Percentiles rank a stretch among this genome's conserved stretches.
These are phyloP conservation scores for Dactylis glomerata DNA, from an alignment of 176 grass and related monocot species.

Conservation along the genomic window DNA sequence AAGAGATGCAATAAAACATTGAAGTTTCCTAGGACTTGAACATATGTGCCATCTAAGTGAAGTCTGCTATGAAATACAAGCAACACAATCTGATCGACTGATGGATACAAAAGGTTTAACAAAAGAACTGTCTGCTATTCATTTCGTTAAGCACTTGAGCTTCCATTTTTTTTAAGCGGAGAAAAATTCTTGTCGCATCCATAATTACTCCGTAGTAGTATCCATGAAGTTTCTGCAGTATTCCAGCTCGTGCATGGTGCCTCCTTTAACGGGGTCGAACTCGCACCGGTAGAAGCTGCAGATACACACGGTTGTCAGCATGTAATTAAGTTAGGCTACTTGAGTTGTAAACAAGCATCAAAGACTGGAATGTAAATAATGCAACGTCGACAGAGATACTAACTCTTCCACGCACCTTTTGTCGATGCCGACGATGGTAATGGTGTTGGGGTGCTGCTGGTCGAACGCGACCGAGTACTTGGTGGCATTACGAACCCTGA, in stretches of 20 bases:
- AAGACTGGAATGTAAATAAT: neutral
- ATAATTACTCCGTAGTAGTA: neutral
- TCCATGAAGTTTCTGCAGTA: constrained; percentile 57
- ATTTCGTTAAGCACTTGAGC: too few relatives aligned
- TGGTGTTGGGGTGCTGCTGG: constrained; percentile 36
- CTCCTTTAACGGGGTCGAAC: constrained; percentile 55
- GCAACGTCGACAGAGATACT: neutral
- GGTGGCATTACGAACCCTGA: constrained; percentile 39
- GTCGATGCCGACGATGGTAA: constrained; percentile 71
- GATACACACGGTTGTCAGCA: neutral
- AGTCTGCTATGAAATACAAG: too few relatives aligned
- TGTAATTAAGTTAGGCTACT: neutral
- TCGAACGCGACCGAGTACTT: constrained; percentile 70
- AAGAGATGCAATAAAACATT: too few relatives aligned
- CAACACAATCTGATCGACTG: too few relatives aligned
- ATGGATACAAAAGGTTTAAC: too few relatives aligned
- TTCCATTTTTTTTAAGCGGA: too few relatives aligned
- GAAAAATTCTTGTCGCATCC: neutral
- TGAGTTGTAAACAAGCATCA: neutral
- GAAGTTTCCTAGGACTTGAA: too few relatives aligned
- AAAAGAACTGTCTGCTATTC: too few relatives aligned
- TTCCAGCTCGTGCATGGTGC: constrained; percentile 59
- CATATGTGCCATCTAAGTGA: too few relatives aligned
- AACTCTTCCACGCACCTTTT: constrained; percentile 42
- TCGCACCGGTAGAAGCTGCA: constrained; percentile 79